Percentiles rank a stretch among this genome's conserved stretches.
phyloP scores from a whole-genome alignment of 2,329 filamentous ascomycete genomes.

The Arthrobotrys sinensis region DNA sequence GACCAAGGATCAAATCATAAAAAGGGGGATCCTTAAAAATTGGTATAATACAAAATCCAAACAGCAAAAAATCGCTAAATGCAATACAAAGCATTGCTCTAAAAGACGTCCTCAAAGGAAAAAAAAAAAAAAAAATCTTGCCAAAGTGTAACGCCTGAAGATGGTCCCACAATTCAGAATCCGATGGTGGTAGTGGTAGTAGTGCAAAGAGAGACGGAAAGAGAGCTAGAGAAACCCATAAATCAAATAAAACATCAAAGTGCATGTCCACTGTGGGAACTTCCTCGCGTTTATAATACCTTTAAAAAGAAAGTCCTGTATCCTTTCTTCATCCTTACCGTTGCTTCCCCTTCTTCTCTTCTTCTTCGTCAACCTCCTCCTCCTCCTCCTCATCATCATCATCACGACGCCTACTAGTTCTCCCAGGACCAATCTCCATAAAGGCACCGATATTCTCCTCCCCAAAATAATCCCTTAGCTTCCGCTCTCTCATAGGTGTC shows the following conservation, averaged over 20 bases:
- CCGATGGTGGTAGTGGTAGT: background rate
- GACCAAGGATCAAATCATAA: background rate
- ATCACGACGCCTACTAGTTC: background rate
- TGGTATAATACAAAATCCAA: slow-evolving; percentile 31
- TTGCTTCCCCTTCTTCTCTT: slow-evolving; percentile 1
- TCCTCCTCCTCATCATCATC: slow-evolving; percentile 2
- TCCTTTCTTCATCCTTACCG: slow-evolving; percentile 19
- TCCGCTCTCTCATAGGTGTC: slow-evolving; percentile 21
- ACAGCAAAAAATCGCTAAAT: slow-evolving; percentile 25
- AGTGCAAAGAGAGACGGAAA: background rate
- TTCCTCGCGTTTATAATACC: slow-evolving; percentile 26
- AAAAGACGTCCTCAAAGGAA: background rate
- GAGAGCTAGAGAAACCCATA: background rate
- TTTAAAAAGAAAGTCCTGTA: slow-evolving; percentile 21
- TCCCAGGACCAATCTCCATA: slow-evolving; percentile 32
- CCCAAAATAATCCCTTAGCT: slow-evolving; percentile 47
- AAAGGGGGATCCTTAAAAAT: background rate
- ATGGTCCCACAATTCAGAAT: slow-evolving; percentile 2
- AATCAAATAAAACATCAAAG: slow-evolving; percentile 3
- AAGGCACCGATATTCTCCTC: slow-evolving; percentile 44
- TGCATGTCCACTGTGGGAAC: background rate
- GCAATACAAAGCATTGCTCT: slow-evolving; percentile 29
- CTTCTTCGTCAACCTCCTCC: background rate
- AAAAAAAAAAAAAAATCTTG: background rate
- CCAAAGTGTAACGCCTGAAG: slow-evolving; percentile 14